Conservation (phyloP, 495 filamentous ascomycete species). For the Barbatosphaeria neglecta region DNA sequence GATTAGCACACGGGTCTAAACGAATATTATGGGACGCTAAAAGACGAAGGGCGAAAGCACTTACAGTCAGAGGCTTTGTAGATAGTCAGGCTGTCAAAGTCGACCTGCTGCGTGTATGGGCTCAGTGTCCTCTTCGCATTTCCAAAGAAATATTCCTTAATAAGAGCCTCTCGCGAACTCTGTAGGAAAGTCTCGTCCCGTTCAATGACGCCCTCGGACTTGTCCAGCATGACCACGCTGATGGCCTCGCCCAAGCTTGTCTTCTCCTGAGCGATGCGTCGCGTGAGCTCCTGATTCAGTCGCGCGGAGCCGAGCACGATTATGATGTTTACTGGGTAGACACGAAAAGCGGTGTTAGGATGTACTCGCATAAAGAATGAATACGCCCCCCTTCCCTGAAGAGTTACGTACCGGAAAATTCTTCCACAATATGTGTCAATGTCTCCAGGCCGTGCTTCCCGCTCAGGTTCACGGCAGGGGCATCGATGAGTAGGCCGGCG, state of each 20-base stretch:
- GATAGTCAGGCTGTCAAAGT: conserved; percentile 59
- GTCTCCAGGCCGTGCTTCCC: conserved; percentile 52
- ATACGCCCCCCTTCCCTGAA: too few relatives aligned
- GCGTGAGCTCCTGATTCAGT: conserved; percentile 64
- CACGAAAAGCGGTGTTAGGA: not conserved
- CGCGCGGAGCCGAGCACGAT: conserved; percentile 77
- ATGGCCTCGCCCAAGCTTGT: conserved; percentile 50
- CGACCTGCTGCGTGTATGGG: conserved; percentile 69
- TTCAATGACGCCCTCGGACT: conserved; percentile 80
- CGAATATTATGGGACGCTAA: too few relatives aligned
- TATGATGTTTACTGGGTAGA: conserved; percentile 53
- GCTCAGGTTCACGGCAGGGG: conserved; percentile 54
- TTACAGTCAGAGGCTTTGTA: conserved; percentile 29
- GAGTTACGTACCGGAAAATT: conserved; percentile 70
- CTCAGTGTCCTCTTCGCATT: conserved; percentile 63
- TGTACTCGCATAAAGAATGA: too few relatives aligned
- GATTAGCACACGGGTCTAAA: not conserved
- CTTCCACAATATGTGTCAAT: conserved; percentile 71
- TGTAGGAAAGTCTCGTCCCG: conserved; percentile 67
- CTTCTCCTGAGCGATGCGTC: conserved; percentile 56
- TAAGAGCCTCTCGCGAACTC: conserved; percentile 55
- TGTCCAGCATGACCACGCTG: conserved; percentile 65
- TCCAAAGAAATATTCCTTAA: conserved; percentile 92
- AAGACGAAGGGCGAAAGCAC: not conserved
- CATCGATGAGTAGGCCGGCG: conserved; percentile 79